A percentile compares a stretch with the other conserved stretches of the same genome.
Evolutionary conservation across 2,329 filamentous ascomycete species (phyloP).

Genomic region (Fusarium sp.): DNA sequence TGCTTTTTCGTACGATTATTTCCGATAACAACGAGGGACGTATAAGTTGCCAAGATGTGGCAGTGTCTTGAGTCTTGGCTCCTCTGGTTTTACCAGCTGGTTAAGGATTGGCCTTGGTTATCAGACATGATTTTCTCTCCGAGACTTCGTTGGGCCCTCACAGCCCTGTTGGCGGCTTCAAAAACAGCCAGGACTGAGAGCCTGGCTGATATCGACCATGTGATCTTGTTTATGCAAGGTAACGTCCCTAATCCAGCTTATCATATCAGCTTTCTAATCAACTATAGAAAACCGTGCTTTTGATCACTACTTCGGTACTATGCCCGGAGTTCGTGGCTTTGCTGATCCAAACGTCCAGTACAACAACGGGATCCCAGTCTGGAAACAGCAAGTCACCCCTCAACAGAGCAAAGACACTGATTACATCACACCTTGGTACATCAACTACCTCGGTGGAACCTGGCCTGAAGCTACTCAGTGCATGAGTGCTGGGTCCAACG

Average conservation of each 20-base stretch:
- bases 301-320: conserved; percentile 19
- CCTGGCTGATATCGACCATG: conserved; percentile 15
- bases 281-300: conserved; percentile 8
- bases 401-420: neutral
- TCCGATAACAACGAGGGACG: neutral
- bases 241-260: too few species aligned
- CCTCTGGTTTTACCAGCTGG: neutral
- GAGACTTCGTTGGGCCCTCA: neutral
- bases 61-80: neutral
- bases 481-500: conserved; percentile 62
- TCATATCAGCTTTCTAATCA: too few species aligned
- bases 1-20: neutral
- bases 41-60: conserved; percentile 9
- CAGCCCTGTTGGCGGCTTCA: neutral
- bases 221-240: conserved; percentile 8
- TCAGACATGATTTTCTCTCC: conserved; percentile 3
- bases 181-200: neutral
- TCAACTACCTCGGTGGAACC: conserved; percentile 64
- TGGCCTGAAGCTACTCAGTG: conserved; percentile 64
- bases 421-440: conserved; percentile 55
- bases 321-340: conserved; percentile 16
- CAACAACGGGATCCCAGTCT: neutral
- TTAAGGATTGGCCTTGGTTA: neutral
- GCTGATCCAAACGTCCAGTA: conserved; percentile 13
- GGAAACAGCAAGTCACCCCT: conserved; percentile 1